Evolutionary conservation across 495 filamentous ascomycete species (phyloP).

Genomic region (Trichoderma virens): DNA sequence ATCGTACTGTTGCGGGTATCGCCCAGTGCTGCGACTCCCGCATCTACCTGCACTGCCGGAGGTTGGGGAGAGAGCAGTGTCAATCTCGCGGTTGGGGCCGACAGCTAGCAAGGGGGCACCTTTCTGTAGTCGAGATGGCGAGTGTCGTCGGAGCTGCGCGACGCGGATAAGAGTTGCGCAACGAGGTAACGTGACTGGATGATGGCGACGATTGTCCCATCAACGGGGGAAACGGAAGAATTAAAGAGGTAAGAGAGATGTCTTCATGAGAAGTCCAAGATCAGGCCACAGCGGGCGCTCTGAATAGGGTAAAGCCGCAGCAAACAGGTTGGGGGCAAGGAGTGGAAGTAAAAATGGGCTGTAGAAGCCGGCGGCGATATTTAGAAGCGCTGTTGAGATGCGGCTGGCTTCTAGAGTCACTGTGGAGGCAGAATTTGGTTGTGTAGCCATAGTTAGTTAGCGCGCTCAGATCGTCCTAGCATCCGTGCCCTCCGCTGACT

Average conservation of each 20-base stretch:
- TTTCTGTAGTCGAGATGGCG: neutral
- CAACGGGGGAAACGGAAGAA: neutral
- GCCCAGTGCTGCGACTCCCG: conserved; percentile 38
- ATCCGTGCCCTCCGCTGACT: neutral
- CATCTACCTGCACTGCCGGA: conserved; percentile 16
- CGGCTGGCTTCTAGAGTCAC: neutral
- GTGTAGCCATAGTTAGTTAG: neutral
- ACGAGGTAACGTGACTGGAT: neutral
- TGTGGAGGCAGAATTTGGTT: conserved; percentile 2
- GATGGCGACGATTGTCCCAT: neutral
- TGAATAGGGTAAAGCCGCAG: neutral
- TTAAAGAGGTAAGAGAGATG: neutral
- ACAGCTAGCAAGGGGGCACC: neutral
- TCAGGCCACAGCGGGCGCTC: neutral
- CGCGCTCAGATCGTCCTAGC: neutral
- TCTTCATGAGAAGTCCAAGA: neutral
- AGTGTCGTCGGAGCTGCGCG: conserved; percentile 4
- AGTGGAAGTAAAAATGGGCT: conserved; percentile 5
- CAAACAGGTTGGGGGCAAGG: neutral
- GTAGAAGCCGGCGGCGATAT: neutral
- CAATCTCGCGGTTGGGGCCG: neutral
- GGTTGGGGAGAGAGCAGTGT: neutral
- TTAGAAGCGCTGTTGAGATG: neutral
- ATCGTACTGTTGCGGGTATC: conserved; percentile 35
- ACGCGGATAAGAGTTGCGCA: neutral